A percentile compares a stretch with the other conserved stretches of the same genome.
Conservation (phyloP, 192 early-diverging fungal genomes). For the Podochytrium sp. region DNA sequence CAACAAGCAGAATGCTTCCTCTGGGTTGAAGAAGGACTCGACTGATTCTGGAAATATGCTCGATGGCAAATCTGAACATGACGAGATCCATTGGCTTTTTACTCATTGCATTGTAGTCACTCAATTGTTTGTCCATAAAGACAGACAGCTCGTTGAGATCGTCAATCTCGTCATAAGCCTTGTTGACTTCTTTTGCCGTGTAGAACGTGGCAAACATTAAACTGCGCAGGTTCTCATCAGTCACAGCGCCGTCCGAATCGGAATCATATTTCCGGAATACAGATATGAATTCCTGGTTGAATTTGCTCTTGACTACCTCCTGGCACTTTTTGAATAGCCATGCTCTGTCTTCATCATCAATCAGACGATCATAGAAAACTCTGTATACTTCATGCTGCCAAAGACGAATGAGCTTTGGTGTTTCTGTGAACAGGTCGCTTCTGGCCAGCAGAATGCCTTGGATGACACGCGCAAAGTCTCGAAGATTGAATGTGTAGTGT, state of each 20-base stretch:
- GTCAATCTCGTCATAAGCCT: constrained; percentile 58
- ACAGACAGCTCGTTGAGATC: constrained; percentile 50
- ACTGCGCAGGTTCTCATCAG: constrained; percentile 58
- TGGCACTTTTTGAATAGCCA: constrained; percentile 55
- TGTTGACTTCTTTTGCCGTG: constrained; percentile 50
- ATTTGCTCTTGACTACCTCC: constrained; percentile 47
- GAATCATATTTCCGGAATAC: constrained; percentile 56
- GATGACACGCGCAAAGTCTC: constrained; percentile 62
- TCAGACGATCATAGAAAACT: constrained; percentile 63
- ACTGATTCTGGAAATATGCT: constrained; percentile 60
- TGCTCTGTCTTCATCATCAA: constrained; percentile 58
- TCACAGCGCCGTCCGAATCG: constrained; percentile 47
- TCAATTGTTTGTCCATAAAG: constrained; percentile 57
- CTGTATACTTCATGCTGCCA: constrained; percentile 66
- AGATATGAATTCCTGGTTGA: constrained; percentile 50
- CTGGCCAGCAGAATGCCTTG: constrained; percentile 57
- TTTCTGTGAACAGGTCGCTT: constrained; percentile 46
- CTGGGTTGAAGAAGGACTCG: constrained; percentile 59
- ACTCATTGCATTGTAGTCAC: constrained; percentile 59
- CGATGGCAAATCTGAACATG: constrained; percentile 64
- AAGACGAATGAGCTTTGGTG: constrained; percentile 53
- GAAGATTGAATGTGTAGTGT: constrained; percentile 68
- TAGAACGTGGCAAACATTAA: constrained; percentile 63
- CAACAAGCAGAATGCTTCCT: constrained; percentile 63
- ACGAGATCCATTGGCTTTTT: constrained; percentile 70